phyloP scores from a whole-genome alignment of 257 asterid genomes.

The Salvia splendens region DNA sequence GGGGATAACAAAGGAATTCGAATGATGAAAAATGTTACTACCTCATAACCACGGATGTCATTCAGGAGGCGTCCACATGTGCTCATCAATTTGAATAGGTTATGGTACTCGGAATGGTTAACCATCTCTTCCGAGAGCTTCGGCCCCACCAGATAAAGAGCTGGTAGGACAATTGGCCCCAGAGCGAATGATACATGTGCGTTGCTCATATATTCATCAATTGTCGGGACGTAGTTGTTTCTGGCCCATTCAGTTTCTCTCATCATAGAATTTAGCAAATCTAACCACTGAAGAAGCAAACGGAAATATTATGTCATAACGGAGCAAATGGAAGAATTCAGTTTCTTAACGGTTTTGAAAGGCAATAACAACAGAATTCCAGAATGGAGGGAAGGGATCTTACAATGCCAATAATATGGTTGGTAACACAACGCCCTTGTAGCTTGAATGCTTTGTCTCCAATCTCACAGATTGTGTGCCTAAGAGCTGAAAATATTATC shows the following conservation, averaged over 20 bases:
- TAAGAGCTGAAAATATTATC: constrained; percentile 73
- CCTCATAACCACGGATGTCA: constrained; percentile 74
- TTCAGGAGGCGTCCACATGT: constrained; percentile 85
- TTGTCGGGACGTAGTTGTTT: constrained; percentile 46
- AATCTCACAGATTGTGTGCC: constrained; percentile 59
- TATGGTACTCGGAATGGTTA: constrained; percentile 54
- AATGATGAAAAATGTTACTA: constrained; percentile 25
- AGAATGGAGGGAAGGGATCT: too few species aligned
- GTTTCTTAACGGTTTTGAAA: too few species aligned
- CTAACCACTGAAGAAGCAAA: constrained; percentile 69
- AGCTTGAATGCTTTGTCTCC: constrained; percentile 51
- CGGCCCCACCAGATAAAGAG: constrained; percentile 80
- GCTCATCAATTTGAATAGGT: constrained; percentile 64
- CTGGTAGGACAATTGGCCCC: constrained; percentile 83
- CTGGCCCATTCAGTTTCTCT: constrained; percentile 77
- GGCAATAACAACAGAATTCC: too few species aligned
- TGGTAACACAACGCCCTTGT: too few species aligned
- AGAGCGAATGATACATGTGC: constrained; percentile 80
- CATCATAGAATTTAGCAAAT: constrained; percentile 69
- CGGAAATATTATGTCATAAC: background rate
- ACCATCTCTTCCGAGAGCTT: constrained; percentile 74
- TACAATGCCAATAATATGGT: too few species aligned
- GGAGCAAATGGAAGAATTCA: too few species aligned
- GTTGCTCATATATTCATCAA: constrained; percentile 73
- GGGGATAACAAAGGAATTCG: background rate